Base-by-base conservation (phyloP, 140 eudicot genomes). In the Bidens hawaiensis region DNA sequence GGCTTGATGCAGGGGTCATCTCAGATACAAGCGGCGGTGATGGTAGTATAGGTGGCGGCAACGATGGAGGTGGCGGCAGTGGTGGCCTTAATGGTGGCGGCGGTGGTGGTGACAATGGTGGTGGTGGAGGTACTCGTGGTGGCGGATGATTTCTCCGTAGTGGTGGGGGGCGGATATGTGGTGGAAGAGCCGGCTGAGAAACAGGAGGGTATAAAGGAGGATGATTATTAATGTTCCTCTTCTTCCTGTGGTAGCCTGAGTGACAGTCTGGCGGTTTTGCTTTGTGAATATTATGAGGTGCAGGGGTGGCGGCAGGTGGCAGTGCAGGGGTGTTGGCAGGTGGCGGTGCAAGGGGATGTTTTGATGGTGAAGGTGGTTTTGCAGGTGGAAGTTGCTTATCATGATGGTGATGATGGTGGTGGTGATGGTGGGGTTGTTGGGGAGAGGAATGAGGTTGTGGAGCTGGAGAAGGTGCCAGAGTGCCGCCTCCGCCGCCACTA, bases 361-460 rank as follows among this genome's bases (percentile, higher is more conserved):
- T 71, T 56, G 66, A 14, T 40, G 89, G 88, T 24, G 85, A 77
- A 73, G 97, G 97, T 77, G 97, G 70, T 45, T 68, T 68, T 52
- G 71, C 79, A 42, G 96, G 88, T 38, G 95, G 30, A 23, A 42
- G 60, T 68, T 47, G 75, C 14, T 38, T 64, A 23, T 78, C 48
- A 21, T 75, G 82, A 64, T 77, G 82, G 61, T 84, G 82, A 27
- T 48, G 40, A 18, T 77, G 90, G 31, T 72, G 82, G 25, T 82
- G 81, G 14, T 76, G 82, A 42, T 73, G 83, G 31, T 71, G 76
- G 42, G 65, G 90, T 71, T 75, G 85, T 65, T 76, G 85, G 53
- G 75, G 78, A 28, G 69, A 82, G 16, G 67, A 58, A 8, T 73
- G 82, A 52, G 81, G 88, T 27, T 70, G 72, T 43, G 91, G 88